Base-by-base conservation (phyloP, 805 yeast genomes). In the Lachancea quebecensis region DNA sequence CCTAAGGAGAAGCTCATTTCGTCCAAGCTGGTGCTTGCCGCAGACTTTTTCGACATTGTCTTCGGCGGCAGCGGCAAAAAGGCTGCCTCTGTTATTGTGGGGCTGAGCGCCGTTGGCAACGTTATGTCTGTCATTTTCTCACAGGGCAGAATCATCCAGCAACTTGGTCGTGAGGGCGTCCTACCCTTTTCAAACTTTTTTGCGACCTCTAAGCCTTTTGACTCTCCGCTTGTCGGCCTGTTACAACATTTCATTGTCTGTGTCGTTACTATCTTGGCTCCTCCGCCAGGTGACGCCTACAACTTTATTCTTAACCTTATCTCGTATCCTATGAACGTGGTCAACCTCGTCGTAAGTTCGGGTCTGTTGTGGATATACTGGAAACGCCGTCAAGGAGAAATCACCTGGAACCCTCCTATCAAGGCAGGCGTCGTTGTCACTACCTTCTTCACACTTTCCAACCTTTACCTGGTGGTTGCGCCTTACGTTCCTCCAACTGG, bases 271-370 rank as follows among this genome's bases (percentile, higher is more conserved):
- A 78, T 87, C 49, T 58, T 85, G 38, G 93, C 91, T 3, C 86
- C 87, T 35, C 91, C 93, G 15, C 85, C 90, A 21, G 95, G 93
- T 46, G 95, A 85, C 59, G 95, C 95, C 39, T 86, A 85, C 69
- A 82, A 84, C 64, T 83, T 87, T 61, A 78, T 86, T 53, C 62
- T 84, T 64, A 85, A 87, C 65, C 72, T 87, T 69, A 82, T 85
- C 55, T 80, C 91, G 2, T 86, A 86, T 62, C 91, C 95, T 41
- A 75, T 81, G 68, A 82, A 86, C 58, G 81, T 86, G 41, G 82
- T 86, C 56, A 82, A 85, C 62, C 68, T 81, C 28, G 70, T 72
- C 37, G 79, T 86, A 34, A 80, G 84, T 14, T 56, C 73, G 42
- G 95, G 85, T 15, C 42, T 64, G 14, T 60, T 85, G 40, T 75